Evolutionary conservation across 2,329 filamentous ascomycete genomes (phyloP).

Genomic region (Piedraia hortae): DNA sequence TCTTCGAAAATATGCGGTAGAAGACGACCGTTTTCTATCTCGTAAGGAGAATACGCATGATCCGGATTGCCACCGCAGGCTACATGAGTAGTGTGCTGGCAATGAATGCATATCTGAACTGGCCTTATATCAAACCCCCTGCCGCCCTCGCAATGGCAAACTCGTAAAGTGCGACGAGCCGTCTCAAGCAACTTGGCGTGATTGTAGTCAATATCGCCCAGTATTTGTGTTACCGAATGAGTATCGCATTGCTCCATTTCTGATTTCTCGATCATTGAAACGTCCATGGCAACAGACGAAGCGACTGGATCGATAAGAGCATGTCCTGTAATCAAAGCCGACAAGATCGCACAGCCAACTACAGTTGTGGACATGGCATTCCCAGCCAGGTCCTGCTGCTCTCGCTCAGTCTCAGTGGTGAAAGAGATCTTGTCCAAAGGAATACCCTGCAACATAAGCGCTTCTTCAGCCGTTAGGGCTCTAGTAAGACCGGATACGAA

Average conservation of each 20-base stretch:
- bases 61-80: constrained; percentile 26
- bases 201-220: too few relatives aligned
- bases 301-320: constrained; percentile 1
- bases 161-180: constrained; percentile 3
- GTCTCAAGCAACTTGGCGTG: background rate
- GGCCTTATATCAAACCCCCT: constrained; percentile 12
- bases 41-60: constrained; percentile 18
- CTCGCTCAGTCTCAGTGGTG: constrained; percentile 26
- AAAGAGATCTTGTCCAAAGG: constrained; percentile 34
- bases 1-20: constrained; percentile 6
- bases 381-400: constrained; percentile 43
- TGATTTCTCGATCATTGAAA: too few relatives aligned
- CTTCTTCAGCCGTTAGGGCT: constrained; percentile 33
- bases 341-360: constrained; percentile 33
- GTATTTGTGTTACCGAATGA: too few relatives aligned
- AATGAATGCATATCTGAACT: constrained; percentile 23
- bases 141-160: constrained; percentile 30
- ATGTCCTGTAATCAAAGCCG: constrained; percentile 24
- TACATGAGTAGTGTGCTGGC: constrained; percentile 26
- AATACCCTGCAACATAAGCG: constrained; percentile 39
- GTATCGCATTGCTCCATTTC: too few relatives aligned
- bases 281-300: background rate
- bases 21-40: constrained; percentile 10
- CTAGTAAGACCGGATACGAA: constrained; percentile 33
- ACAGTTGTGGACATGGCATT: constrained; percentile 60